Percentiles rank a stretch among this genome's conserved stretches.
These are phyloP conservation scores for Russula ochroleuca DNA, from an alignment of 768 basidiomycete species.

Conservation along the genomic window DNA sequence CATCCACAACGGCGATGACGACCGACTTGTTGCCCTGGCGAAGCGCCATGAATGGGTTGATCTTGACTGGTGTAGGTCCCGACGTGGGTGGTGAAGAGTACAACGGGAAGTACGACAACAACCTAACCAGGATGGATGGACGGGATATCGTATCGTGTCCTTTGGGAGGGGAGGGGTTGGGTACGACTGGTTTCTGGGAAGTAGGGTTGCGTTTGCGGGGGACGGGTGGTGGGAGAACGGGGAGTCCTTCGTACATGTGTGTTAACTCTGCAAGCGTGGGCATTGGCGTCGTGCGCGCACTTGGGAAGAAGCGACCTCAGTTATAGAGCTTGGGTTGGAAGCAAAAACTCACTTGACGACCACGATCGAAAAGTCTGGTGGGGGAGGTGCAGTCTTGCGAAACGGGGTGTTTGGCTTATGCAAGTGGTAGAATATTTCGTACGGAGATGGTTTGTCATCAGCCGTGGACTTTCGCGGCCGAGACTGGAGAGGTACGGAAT, in stretches of 20 bases:
- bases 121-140: conserved; percentile 3
- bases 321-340: not conserved
- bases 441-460: conserved; percentile 46
- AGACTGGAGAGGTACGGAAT: conserved; percentile 45
- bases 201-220: conserved; percentile 42
- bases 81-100: not conserved
- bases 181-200: not conserved
- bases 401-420: conserved; percentile 89
- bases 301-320: conserved; percentile 32
- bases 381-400: conserved; percentile 68
- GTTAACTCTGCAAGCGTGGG: conserved; percentile 77
- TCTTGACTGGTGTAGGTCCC: conserved; percentile 35
- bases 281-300: conserved; percentile 77
- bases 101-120: not conserved
- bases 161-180: not conserved
- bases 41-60: conserved; percentile 75
- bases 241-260: conserved; percentile 64
- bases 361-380: conserved; percentile 82
- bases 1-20: conserved; percentile 84
- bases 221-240: conserved; percentile 55
- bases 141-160: not conserved
- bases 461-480: conserved; percentile 26
- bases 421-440: conserved; percentile 81
- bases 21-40: conserved; percentile 81
- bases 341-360: conserved; percentile 67